Percentiles rank a stretch among this genome's conserved stretches.
phyloP scores from a whole-genome alignment of 164 flowering plant species.

The Tinospora cordifolia region DNA sequence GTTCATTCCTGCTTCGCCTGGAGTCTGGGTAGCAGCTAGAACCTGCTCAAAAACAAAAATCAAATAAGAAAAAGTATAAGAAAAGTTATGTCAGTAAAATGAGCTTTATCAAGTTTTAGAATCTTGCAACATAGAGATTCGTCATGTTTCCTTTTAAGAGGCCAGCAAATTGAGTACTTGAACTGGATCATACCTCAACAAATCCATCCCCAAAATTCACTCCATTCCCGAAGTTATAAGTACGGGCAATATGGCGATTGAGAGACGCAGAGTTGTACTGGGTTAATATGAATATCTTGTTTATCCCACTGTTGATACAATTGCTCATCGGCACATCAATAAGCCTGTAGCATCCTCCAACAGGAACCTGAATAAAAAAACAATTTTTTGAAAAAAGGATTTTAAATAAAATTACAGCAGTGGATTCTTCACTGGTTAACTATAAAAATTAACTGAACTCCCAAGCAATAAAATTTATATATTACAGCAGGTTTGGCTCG shows the following conservation, averaged over 20 bases:
- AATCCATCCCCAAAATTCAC: slow-evolving; percentile 74
- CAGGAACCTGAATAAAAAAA: slow-evolving; percentile 43
- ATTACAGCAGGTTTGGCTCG: slow-evolving; percentile 90
- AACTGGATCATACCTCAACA: slow-evolving; percentile 51
- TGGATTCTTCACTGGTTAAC: background rate
- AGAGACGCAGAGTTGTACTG: slow-evolving; percentile 87
- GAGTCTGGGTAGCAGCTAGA: slow-evolving; percentile 83
- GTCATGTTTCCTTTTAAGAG: background rate
- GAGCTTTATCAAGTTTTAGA: no score
- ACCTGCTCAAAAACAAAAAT: slow-evolving; percentile 42
- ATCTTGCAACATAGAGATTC: background rate
- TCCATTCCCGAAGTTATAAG: slow-evolving; percentile 64
- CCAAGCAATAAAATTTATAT: background rate
- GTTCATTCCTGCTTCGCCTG: slow-evolving; percentile 72
- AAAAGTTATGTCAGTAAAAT: background rate
- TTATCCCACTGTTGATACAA: slow-evolving; percentile 83
- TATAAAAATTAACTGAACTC: background rate
- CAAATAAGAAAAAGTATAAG: no score
- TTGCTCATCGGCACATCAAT: slow-evolving; percentile 91
- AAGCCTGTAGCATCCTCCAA: slow-evolving; percentile 80
- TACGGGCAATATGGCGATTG: slow-evolving; percentile 73
- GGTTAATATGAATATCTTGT: slow-evolving; percentile 76
- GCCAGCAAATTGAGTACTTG: background rate
- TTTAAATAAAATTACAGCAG: background rate
- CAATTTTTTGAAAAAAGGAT: background rate